Percentiles rank a stretch among this genome's conserved stretches.
These are phyloP conservation scores for Colletotrichum noveboracense DNA, from an alignment of 2,329 filamentous ascomycete genomes.

Conservation along the genomic window DNA sequence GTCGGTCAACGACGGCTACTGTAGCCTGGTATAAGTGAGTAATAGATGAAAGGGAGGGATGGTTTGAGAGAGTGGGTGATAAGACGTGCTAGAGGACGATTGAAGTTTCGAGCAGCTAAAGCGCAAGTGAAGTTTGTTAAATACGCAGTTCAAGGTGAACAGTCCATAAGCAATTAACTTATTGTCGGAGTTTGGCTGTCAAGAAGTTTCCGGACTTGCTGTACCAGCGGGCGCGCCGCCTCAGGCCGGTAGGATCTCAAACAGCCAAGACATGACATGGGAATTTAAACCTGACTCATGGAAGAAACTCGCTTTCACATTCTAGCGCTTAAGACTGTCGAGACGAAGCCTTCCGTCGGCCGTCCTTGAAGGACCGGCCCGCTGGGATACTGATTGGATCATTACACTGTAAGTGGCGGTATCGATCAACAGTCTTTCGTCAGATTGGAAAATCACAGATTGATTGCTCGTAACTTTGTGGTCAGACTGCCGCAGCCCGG, in stretches of 20 bases:
- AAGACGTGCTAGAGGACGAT: too few relatives aligned
- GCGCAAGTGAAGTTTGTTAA: not conserved
- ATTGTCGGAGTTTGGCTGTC: not conserved
- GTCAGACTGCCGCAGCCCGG: not conserved
- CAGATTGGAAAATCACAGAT: not conserved
- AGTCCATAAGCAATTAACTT: not conserved
- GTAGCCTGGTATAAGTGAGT: not conserved
- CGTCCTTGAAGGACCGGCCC: not conserved
- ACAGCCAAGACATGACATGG: not conserved
- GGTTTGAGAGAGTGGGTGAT: not conserved
- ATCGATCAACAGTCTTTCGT: not conserved
- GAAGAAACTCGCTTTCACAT: not conserved
- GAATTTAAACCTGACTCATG: not conserved
- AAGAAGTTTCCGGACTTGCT: not conserved
- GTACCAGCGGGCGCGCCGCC: too few relatives aligned
- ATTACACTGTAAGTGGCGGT: not conserved
- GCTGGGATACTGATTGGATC: not conserved
- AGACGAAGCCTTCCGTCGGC: not conserved
- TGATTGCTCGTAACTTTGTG: not conserved
- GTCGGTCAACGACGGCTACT: not conserved
- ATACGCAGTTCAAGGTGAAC: not conserved
- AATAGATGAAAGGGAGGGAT: not conserved
- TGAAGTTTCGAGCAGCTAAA: not conserved
- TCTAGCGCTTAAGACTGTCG: not conserved
- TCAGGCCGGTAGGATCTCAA: not conserved